Evolutionary conservation across 1,284 basidiomycete species (phyloP).

Genomic region (Gymnopus androsaceus): DNA sequence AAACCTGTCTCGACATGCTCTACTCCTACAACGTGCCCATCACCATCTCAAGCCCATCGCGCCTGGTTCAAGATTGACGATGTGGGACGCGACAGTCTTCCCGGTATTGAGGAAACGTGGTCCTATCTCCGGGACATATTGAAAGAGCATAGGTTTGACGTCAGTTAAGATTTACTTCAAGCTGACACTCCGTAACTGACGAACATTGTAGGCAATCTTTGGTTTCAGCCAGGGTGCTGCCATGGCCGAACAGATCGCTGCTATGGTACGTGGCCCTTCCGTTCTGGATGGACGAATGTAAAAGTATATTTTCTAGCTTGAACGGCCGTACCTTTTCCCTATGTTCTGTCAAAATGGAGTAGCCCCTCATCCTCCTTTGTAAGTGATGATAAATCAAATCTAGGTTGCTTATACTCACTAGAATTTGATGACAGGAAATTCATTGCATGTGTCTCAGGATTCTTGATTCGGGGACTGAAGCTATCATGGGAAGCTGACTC

Average conservation of each 20-base stretch:
- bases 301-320: conserved; percentile 2
- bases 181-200: not conserved
- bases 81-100: conserved; percentile 11
- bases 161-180: not conserved
- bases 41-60: not conserved
- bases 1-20: conserved; percentile 2
- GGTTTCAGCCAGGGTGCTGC: conserved; percentile 16
- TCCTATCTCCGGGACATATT: conserved; percentile 6
- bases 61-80: conserved; percentile 17
- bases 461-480: conserved; percentile 16
- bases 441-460: conserved; percentile 15
- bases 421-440: conserved; percentile 6
- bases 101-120: conserved; percentile 8
- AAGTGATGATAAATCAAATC: not conserved
- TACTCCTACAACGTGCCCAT: conserved; percentile 10
- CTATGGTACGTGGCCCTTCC: conserved; percentile 9
- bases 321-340: conserved; percentile 16
- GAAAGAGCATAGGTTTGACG: conserved; percentile 12
- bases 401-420: not conserved
- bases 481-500: conserved; percentile 14
- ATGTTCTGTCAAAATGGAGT: conserved; percentile 13
- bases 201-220: conserved; percentile 11
- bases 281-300: not conserved
- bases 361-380: conserved; percentile 16
- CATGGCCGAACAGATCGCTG: conserved; percentile 15